Base-by-base conservation (phyloP, 1,284 basidiomycete genomes). In the Neolentinus lepideus region DNA sequence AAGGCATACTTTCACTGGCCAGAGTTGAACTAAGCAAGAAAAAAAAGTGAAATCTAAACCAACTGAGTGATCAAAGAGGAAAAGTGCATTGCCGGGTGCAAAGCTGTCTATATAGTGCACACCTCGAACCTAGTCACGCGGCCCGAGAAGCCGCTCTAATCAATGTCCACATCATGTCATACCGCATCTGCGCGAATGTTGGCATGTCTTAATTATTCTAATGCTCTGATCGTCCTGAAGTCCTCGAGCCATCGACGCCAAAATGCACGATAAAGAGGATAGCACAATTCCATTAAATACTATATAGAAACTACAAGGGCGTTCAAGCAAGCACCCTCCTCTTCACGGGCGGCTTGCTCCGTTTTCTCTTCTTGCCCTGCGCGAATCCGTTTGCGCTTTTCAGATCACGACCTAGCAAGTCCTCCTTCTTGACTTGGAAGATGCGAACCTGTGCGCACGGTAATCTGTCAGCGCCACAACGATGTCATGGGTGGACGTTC, bases 341-440 rank as follows among this genome's bases (percentile, higher is more conserved):
- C 66, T 82, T 79, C 43, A 74, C 66, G 10, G 75, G 68, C 45
- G 88, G 88, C 69, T 87, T 88, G 27, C 76, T 76, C 55, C 85
- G 81, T 73, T 91, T 94, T 67, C 88, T 79, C 75, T 92, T 90
- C 80, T 94, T 94, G 19, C 96, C 96, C 27, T 79, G 76, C 24
- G 78, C 76, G 65, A 98, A 99, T 21, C 88, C 87, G 56, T 90
- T 92, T 2, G 92, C 95, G 52, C 75, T 84, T 76, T 92, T 92
- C 57, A 88, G 83, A 62, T 94, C 90, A 60, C 97, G 82, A 22
- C 94, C 95, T 2, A 99, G 79, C 19, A 83, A 71, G 71, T 99
- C 97, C 55, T 97, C 94, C 67, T 93, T 94, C 76, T 94, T 96
- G 54, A 99, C 97, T 67, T 93, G 77, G 68, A 94, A 99, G 67